Evolutionary conservation across 2,329 filamentous ascomycete species (phyloP).

Genomic region (Chrysosporium keratinophilum): DNA sequence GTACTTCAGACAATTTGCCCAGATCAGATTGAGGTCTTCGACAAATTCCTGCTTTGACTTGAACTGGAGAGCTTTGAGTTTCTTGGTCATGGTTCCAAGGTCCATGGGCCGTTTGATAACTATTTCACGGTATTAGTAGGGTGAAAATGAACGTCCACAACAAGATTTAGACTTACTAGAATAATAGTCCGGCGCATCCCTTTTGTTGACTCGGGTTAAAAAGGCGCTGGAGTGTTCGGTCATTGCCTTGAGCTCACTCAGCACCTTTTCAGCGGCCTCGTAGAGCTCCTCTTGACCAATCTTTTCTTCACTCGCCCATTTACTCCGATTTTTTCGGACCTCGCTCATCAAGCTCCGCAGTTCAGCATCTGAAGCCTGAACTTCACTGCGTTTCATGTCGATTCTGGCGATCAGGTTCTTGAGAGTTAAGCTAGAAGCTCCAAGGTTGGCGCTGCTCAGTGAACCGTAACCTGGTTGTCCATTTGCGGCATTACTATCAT

Average conservation of each 20-base stretch:
- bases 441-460: constrained; percentile 84
- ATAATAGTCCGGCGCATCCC: constrained; percentile 93
- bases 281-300: constrained; percentile 97
- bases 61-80: constrained; percentile 68
- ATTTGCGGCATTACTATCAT: constrained; percentile 45
- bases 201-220: constrained; percentile 85
- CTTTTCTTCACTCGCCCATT: constrained; percentile 97
- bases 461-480: constrained; percentile 66
- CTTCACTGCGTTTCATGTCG: constrained; percentile 80
- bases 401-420: constrained; percentile 96
- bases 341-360: constrained; percentile 89
- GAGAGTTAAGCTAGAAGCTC: constrained; percentile 86
- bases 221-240: constrained; percentile 97
- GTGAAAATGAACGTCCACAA: neutral
- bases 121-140: constrained; percentile 28
- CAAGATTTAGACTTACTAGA: constrained; percentile 51
- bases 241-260: constrained; percentile 93
- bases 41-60: constrained; percentile 94
- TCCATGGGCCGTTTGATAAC: constrained; percentile 98
- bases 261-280: constrained; percentile 89
- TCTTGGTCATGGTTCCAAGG: constrained; percentile 95
- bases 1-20: constrained; percentile 93
- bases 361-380: constrained; percentile 85
- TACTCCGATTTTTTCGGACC: constrained; percentile 93
- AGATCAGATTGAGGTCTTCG: constrained; percentile 84